Conservation (phyloP, 768 basidiomycete genomes). For the Kwoniella bestiolae region DNA sequence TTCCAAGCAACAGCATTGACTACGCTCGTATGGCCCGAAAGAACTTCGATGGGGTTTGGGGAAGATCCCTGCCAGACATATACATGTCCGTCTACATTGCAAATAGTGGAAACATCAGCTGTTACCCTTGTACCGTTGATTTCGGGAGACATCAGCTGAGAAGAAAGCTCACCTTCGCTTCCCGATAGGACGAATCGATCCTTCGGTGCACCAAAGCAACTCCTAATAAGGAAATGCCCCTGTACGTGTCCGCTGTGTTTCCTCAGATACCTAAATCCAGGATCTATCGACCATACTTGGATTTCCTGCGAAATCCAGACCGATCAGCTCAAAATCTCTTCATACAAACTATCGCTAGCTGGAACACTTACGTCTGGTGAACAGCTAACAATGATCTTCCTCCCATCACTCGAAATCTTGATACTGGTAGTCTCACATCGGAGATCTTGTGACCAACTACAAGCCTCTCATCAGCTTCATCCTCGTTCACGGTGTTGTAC, state of each 20-base stretch:
- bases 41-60: slow-evolving; percentile 78
- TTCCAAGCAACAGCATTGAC: slow-evolving; percentile 99
- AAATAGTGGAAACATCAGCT: not conserved
- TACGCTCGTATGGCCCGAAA: slow-evolving; percentile 81
- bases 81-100: slow-evolving; percentile 77
- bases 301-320: slow-evolving; percentile 68
- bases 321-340: not conserved
- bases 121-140: too few relatives aligned
- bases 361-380: slow-evolving; percentile 74
- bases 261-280: slow-evolving; percentile 68
- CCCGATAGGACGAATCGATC: slow-evolving; percentile 90
- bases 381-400: slow-evolving; percentile 82
- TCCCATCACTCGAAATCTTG: slow-evolving; percentile 81
- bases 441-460: slow-evolving; percentile 34
- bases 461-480: not conserved
- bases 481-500: not conserved
- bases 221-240: slow-evolving; percentile 80
- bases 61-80: slow-evolving; percentile 95
- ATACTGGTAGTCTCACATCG: slow-evolving; percentile 81
- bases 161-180: slow-evolving; percentile 90
- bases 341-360: not conserved
- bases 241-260: slow-evolving; percentile 87
- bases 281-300: slow-evolving; percentile 79
- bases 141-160: too few relatives aligned
- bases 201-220: slow-evolving; percentile 89